Base-by-base conservation (phyloP, 495 filamentous ascomycete genomes). In the Hyaloscypha finlandica region DNA sequence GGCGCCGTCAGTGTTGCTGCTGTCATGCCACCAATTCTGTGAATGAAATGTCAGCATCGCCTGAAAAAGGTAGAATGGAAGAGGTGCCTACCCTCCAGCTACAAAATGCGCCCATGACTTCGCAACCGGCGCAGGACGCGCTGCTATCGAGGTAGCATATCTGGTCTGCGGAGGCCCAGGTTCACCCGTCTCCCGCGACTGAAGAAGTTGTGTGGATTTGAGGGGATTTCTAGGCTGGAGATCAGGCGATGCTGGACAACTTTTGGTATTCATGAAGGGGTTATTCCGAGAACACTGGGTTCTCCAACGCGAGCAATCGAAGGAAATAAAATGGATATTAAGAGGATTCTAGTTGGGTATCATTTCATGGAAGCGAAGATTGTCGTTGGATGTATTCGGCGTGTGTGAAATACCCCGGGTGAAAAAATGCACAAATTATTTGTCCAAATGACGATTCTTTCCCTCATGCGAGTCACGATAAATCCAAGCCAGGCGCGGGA, bases 31-130 rank as follows among this genome's bases (percentile, higher is more conserved):
- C 93, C 93, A 25, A 92, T 78, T 22, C 93, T 96, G 68, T 62
- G 59, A 64, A 8, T 11, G 22, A 29, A 12, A 39, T 60, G 52
- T 63, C 62, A 69, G 48, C 45, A 45, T 8, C 31, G 55, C 53
- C 67, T 52, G 63, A 35, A 65, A 63, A 37, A 74, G 55, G 22
- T 35, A 54, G 48, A 60, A 61, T 8, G 31, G 37, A 64, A 37
- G 5, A 59, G 8, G 32, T 8, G 80, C 80, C 74, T 85, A 95
- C 92, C 89, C 93, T 79, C 93, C 93, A 35, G 93, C 93, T 59
- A 96, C 84, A 64, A 96, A 87, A 81, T 95, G 93, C 65, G 91
- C 90, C 88, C 92, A 94, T 79, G 92, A 90, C 76, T 93, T 94
- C 45, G 83, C 84, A 61, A 89, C 82, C 19, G 88, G 81, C 35